Evolutionary conservation across 2,329 filamentous ascomycete genomes (phyloP), one percentile per base, ranked within the genome.

Genomic region (Colletotrichum tropicicola): DNA sequence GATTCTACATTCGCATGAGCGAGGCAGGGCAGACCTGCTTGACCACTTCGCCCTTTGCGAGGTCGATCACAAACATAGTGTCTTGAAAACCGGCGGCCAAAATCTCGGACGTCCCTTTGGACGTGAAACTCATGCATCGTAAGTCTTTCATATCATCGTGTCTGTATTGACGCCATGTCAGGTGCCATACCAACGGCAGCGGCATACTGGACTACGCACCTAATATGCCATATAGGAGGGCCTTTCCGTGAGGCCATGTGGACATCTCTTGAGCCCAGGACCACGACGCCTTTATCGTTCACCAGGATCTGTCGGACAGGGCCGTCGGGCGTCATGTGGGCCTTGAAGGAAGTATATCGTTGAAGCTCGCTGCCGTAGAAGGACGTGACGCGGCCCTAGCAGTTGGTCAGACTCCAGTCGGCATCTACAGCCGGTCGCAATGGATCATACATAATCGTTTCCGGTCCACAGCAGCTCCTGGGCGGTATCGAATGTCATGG

Each of bases 391-490:
- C 94, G 90, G 67, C 96, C 96, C 93, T 97, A 59, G 17, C 12
- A 54, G 35, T 25, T 13, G 43, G 71, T 79, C 56, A 79, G 70
- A 69, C 39, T 54, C 3, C 32, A 6, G 39, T 17, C 13, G 27
- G 9, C 41, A 35, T 27, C 28, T 4, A 44, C 12, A 15, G 19
- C 28, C n/a, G 23, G 47, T 30, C 21, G 28, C 25, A 47, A 7
- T 15, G 2, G 9, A 65, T 72, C 87, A 82, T 83, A 96, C 93
- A 84, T 90, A 93, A 81, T 96, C 92, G 77, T 96, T 97, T 48
- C 94, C 97, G 3, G 90, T 89, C 96, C 97, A 99, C 56, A 99
- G 80, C 35, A 99, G 85, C 77, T 99, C 96, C 77, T 97, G 92
- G 39, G 86, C 85, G 61, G 91, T 91, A 77, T 99, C 96, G 78